Percentiles rank a stretch among this genome's conserved stretches.
Conservation (phyloP, 352 stramenopile species). For the Globisporangium iwayamae region DNA sequence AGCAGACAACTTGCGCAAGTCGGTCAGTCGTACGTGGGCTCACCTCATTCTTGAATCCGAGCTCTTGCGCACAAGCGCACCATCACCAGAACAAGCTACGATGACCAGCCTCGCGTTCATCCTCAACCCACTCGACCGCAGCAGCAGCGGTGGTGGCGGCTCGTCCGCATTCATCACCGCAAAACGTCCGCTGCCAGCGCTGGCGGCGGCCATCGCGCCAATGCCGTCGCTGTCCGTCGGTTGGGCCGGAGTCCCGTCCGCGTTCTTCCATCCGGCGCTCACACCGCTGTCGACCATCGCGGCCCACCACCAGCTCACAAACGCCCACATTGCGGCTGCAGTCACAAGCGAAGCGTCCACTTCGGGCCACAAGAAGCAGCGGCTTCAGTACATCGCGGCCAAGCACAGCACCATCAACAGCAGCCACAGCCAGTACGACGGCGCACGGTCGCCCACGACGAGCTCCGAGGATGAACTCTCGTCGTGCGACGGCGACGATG, state of each 20-base stretch:
- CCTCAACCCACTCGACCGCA: constrained; percentile 17
- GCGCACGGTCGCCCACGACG: constrained; percentile 16
- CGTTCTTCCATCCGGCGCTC: background rate
- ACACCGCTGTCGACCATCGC: constrained; percentile 10
- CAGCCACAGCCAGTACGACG: constrained; percentile 15
- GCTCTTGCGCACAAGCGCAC: background rate
- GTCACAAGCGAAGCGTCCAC: background rate
- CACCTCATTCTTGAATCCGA: constrained; percentile 8
- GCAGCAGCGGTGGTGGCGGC: background rate
- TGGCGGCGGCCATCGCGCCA: constrained; percentile 13
- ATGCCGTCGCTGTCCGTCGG: background rate
- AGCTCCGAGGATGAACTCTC: constrained; percentile 14
- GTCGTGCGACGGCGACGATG: constrained; percentile 19
- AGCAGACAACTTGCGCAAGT: background rate
- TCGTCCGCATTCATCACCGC: background rate
- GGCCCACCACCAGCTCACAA: background rate
- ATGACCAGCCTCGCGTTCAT: constrained; percentile 24
- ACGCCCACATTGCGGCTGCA: background rate
- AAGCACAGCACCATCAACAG: constrained; percentile 1
- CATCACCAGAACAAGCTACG: background rate
- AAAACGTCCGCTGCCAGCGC: constrained; percentile 5
- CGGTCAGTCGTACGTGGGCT: constrained; percentile 2
- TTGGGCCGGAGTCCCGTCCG: background rate
- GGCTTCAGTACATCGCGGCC: background rate
- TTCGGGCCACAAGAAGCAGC: constrained; percentile 3